Evolutionary conservation across 768 basidiomycete genomes (phyloP).

Genomic region (Gymnopilus dilepis): DNA sequence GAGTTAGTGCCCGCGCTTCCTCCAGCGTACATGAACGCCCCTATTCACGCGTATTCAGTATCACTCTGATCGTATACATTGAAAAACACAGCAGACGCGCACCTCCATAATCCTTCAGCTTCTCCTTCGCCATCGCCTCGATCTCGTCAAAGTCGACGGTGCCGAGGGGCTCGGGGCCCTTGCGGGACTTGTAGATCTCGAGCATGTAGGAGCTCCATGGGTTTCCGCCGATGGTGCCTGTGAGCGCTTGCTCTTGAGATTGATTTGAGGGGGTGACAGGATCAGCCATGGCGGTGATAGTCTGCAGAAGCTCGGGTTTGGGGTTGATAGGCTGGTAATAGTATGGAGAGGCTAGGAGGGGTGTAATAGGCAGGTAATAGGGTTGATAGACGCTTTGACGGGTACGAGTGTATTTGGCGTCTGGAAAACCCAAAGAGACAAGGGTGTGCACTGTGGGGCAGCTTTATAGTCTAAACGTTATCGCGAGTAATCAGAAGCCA

Average conservation of each 20-base stretch:
- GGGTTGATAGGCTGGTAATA: background rate
- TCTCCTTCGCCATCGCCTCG: slow-evolving; percentile 69
- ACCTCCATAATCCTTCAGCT: slow-evolving; percentile 62
- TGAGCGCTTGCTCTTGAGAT: no score
- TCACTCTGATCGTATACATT: background rate
- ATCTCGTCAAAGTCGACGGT: slow-evolving; percentile 68
- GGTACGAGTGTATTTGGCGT: no score
- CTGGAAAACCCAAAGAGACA: no score
- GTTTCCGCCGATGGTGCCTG: slow-evolving; percentile 14
- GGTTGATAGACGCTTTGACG: no score
- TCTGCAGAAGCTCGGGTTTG: no score
- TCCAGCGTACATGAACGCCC: slow-evolving; percentile 75
- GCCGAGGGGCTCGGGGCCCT: slow-evolving; percentile 53
- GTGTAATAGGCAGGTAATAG: no score
- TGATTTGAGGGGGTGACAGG: no score
- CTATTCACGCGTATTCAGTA: slow-evolving; percentile 31
- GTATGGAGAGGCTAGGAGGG: background rate
- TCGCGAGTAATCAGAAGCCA: no score
- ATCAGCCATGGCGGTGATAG: no score
- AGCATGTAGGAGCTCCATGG: slow-evolving; percentile 49
- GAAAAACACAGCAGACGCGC: slow-evolving; percentile 17
- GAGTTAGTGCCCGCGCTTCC: slow-evolving; percentile 76
- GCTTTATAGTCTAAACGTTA: no score
- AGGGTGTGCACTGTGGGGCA: no score
- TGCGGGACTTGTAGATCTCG: slow-evolving; percentile 43